A percentile compares a stretch with the other conserved stretches of the same genome.
These are phyloP conservation scores for Podospora conica DNA, from an alignment of 495 filamentous ascomycete genomes.

Conservation along the genomic window DNA sequence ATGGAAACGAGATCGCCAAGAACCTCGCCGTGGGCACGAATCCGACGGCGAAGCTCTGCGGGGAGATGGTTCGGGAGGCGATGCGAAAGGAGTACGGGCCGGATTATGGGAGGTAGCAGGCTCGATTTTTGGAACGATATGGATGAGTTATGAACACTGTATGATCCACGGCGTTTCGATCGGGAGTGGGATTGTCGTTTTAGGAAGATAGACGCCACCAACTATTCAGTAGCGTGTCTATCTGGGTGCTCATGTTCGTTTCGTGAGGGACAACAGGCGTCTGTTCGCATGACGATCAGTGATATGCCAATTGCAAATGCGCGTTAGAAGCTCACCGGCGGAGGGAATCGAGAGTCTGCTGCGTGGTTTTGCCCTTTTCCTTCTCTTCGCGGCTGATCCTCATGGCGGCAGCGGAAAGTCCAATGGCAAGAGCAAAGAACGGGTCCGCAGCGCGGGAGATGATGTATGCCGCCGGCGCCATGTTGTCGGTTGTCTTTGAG, in stretches of 20 bases:
- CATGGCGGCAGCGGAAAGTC: conserved; percentile 53
- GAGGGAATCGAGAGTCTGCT: conserved; percentile 45
- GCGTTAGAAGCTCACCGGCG: conserved; percentile 35
- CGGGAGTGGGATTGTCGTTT: background rate
- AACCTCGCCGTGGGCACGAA: conserved; percentile 73
- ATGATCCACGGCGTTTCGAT: conserved; percentile 7
- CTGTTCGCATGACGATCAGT: background rate
- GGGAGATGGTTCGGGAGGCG: conserved; percentile 78
- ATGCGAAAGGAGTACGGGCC: conserved; percentile 67
- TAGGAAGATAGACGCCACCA: background rate
- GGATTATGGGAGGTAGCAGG: conserved; percentile 19
- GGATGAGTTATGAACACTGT: background rate
- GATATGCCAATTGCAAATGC: background rate
- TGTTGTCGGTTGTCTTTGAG: conserved; percentile 12
- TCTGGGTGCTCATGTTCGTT: background rate
- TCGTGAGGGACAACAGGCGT: background rate
- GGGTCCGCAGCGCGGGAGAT: conserved; percentile 72
- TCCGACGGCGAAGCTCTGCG: conserved; percentile 84
- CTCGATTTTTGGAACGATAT: background rate
- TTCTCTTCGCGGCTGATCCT: conserved; percentile 80
- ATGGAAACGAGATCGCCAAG: conserved; percentile 72
- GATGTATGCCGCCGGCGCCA: conserved; percentile 49
- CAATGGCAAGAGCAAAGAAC: conserved; percentile 79
- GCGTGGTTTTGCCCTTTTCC: conserved; percentile 53
- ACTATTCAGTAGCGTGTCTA: background rate